Base-by-base conservation (phyloP, 176 grass and related monocot genomes). In the Lolium multiflorum region DNA sequence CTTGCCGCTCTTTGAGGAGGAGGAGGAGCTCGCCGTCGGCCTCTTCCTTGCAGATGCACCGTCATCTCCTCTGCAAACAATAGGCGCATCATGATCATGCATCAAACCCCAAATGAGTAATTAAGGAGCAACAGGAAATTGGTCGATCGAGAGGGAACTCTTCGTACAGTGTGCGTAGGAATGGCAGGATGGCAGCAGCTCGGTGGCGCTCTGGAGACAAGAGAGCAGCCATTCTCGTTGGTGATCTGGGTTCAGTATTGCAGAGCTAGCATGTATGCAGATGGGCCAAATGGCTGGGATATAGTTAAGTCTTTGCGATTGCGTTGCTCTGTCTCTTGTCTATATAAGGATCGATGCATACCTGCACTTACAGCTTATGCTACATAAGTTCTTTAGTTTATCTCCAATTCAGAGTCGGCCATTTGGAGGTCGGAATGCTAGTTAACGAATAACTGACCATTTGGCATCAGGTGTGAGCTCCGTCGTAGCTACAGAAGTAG, bases 41-140 rank as follows among this genome's bases (percentile, higher is more conserved):
- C 13, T 63, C 77, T 63, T 80, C 41, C 77, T 22, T 11, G 39
- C 57, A 9, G 37, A 38, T 11, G 58, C 39, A 3, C 77, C 77
- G n/a, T n/a, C 55, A 13, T 89, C 83, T 49, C 86, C 86, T 76
- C 92, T 94, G 51, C 74, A 46, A 76, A 58, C 28, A 71, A 7
- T 13, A 41, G 31, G 31, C 31, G 31, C 31, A 35, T 35, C 31
- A 35, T 35, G 31, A 35, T 35, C 31, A 35, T 35, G 31, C 31
- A 35, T 35, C 12, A 49, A 49, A 49, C 7, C 44, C n/a, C 1
- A 78, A 57, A n/a, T 20, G 31, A 38, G 11, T 72, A 7, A 58
- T 58, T 21, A n/a, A 62, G 10, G 60, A 54, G 13, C 51, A 71
- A 6, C 76, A 21, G 41, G 31, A 80, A 64, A 10, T 5, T n/a